Evolutionary conservation across 2,329 filamentous ascomycete genomes (phyloP), one percentile per base, ranked within the genome.

Genomic region (Pseudocercospora vitis): DNA sequence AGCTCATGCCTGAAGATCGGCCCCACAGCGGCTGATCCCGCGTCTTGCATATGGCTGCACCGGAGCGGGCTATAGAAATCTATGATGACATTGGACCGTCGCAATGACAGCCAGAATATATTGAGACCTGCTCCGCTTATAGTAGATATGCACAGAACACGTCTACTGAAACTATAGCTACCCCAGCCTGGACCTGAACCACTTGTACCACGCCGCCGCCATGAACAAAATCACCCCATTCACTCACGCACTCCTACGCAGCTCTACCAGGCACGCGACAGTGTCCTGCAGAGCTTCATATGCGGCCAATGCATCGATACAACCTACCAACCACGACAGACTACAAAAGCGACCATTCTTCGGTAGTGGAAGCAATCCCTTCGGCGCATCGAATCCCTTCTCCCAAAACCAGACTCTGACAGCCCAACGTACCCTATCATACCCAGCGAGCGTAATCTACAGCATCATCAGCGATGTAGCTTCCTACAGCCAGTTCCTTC

Each of bases 391-490:
- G 40, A 74, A 75, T 63, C 70, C 19, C 73, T 80, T 59, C 76
- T 73, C 69, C 39, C 86, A 89, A 67, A 82, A 76, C 58, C 88
- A 91, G 68, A 82, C 77, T 60, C 79, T 97, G 53, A 83, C 81
- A 48, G 91, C 90, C 8, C 79, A 80, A 16, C 87, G 90, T 57
- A 87, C 80, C 3, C 85, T 97, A 11, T 87, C 88, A 11, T 95
- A 95, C 77, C 75, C 85, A 0, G 77, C 84, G 26, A 66, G 73
- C 3, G 77, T 83, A 1, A 84, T 99, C 63, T 99, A 94, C 81
- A 78, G 79, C 62, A 81, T 96, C 50, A 91, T 99, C 71, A 85
- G 91, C 74, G 90, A 96, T 72, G 85, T 99, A 60, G 83, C 89
- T 71, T 84, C 83, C 59, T 99, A 99, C 81, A 77, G 81, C 31